Evolutionary conservation across 345 rosid genomes (phyloP).

Genomic region (Bruguiera sexangula): DNA sequence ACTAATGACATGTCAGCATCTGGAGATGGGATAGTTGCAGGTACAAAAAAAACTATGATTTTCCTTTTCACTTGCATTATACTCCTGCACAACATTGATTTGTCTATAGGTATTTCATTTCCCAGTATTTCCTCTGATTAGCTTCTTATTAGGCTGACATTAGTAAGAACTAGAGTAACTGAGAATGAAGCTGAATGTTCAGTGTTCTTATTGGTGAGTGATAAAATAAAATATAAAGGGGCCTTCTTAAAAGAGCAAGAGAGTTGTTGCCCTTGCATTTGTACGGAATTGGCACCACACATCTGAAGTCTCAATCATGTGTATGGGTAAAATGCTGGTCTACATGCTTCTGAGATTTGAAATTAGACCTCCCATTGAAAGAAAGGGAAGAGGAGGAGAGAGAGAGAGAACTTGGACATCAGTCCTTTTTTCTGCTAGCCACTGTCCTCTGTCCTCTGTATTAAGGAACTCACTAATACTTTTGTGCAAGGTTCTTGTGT

Average conservation of each 20-base stretch:
- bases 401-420: not conserved
- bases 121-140: not conserved
- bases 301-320: no score
- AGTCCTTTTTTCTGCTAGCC: not conserved
- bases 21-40: constrained; percentile 93
- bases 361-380: no score
- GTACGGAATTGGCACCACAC: no score
- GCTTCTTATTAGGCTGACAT: constrained; percentile 1
- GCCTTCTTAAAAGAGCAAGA: no score
- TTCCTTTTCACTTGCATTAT: not conserved
- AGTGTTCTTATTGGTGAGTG: no score
- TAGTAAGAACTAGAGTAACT: not conserved
- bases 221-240: no score
- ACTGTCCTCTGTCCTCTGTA: no score
- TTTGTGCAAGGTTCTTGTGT: no score
- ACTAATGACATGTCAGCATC: constrained; percentile 83
- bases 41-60: constrained; percentile 25
- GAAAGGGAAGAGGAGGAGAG: no score
- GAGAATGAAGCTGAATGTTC: not conserved
- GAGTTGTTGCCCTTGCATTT: no score
- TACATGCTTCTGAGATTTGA: not conserved
- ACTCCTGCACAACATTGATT: not conserved
- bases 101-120: no score
- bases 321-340: not conserved
- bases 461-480: no score